phyloP scores from a whole-genome alignment of 2,329 filamentous ascomycete species.

The Aspergillus nomiae region DNA sequence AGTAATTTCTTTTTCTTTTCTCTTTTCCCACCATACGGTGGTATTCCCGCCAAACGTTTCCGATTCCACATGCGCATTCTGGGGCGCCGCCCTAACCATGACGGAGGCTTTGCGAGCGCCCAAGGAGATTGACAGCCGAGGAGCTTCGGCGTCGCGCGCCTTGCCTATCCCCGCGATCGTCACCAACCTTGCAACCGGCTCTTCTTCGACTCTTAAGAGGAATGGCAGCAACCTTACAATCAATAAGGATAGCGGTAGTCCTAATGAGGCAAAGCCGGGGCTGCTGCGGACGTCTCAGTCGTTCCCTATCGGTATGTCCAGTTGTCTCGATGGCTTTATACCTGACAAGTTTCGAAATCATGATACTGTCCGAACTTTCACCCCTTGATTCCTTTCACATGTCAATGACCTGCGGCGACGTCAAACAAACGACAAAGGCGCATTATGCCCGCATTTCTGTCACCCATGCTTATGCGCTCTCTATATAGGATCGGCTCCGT shows the following conservation, averaged over 20 bases:
- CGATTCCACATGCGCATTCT: slow-evolving; percentile 26
- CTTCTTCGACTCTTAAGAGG: slow-evolving; percentile 16
- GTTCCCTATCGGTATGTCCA: slow-evolving; percentile 31
- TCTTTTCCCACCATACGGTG: neutral
- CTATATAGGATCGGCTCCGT: slow-evolving; percentile 28
- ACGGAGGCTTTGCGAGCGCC: slow-evolving; percentile 33
- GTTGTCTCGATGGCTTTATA: slow-evolving; percentile 3
- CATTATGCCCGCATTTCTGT: neutral
- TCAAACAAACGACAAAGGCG: neutral
- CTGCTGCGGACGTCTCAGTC: slow-evolving; percentile 23
- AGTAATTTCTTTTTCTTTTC: slow-evolving; percentile 4
- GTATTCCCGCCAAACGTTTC: neutral
- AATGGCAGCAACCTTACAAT: slow-evolving; percentile 12
- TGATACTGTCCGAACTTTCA: neutral
- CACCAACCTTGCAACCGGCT: slow-evolving; percentile 24
- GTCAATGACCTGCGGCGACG: neutral
- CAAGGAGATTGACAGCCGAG: slow-evolving; percentile 24
- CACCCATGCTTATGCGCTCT: slow-evolving; percentile 9
- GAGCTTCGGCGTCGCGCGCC: slow-evolving; percentile 25
- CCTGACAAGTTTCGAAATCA: neutral
- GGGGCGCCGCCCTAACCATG: slow-evolving; percentile 26
- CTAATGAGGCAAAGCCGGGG: slow-evolving; percentile 12
- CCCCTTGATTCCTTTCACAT: slow-evolving; percentile 1
- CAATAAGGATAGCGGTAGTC: slow-evolving; percentile 15
- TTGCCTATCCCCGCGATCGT: slow-evolving; percentile 28